Conservation (phyloP, 306 rosid genomes). For the Vachellia pachyceras region DNA sequence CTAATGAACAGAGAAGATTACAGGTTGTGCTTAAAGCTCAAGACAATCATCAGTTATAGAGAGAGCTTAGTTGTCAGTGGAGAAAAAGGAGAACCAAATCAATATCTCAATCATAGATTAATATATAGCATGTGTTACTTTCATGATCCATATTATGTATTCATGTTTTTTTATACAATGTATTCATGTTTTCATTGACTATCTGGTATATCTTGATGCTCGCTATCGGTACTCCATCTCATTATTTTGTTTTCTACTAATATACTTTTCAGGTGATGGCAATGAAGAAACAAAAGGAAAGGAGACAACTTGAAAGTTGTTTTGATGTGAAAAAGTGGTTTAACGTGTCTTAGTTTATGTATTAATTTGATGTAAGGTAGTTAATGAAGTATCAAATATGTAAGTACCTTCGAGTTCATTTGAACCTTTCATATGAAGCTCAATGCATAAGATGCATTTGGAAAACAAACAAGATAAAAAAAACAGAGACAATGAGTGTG, state of each 20-base stretch:
- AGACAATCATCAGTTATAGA: not conserved
- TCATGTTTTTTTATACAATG: not conserved
- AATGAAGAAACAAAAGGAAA: constrained; percentile 1
- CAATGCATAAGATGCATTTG: not conserved
- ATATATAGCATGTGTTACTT: not conserved
- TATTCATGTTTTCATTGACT: not conserved
- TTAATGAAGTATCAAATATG: not conserved
- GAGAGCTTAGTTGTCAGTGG: not conserved
- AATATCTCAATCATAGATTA: not conserved
- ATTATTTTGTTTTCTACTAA: not conserved
- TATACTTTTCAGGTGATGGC: not conserved
- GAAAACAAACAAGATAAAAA: not conserved
- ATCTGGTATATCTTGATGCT: not conserved
- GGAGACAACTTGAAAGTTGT: not conserved
- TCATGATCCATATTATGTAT: not conserved
- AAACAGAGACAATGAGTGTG: not conserved
- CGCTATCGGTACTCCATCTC: not conserved
- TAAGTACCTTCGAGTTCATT: not conserved
- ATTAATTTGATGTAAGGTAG: not conserved
- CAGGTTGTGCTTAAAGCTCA: not conserved
- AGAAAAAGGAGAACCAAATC: not conserved
- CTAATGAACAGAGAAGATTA: not conserved
- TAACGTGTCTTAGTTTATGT: not conserved
- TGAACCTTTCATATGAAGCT: not conserved
- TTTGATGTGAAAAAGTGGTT: not conserved